Percentiles rank a stretch among this genome's conserved stretches.
These are phyloP conservation scores for Bipolaris gigantea DNA, from an alignment of 2,329 filamentous ascomycete species.

Conservation along the genomic window DNA sequence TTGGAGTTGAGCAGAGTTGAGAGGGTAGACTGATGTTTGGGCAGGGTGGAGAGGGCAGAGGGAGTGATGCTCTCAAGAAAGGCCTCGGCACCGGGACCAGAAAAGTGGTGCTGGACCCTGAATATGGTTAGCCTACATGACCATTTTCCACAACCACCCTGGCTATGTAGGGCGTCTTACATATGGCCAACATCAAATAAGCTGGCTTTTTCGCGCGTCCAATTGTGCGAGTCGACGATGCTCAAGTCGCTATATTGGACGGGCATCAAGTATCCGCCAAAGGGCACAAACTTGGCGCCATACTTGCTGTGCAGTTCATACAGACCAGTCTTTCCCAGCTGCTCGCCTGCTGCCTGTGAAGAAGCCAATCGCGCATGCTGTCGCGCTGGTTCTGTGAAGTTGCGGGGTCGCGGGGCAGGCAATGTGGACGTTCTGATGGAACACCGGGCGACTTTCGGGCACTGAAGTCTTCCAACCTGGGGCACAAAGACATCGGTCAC, in stretches of 20 bases:
- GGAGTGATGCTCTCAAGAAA: slow-evolving; percentile 88
- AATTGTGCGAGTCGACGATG: slow-evolving; percentile 82
- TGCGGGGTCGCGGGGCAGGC: slow-evolving; percentile 32
- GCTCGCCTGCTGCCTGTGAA: slow-evolving; percentile 26
- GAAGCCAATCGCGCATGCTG: slow-evolving; percentile 35
- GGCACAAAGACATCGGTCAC: slow-evolving; percentile 30
- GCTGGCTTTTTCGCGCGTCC: slow-evolving; percentile 84
- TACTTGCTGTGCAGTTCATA: slow-evolving; percentile 76
- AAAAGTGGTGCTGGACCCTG: slow-evolving; percentile 79
- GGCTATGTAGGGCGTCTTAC: slow-evolving; percentile 53
- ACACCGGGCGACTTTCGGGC: slow-evolving; percentile 15
- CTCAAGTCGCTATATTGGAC: slow-evolving; percentile 80
- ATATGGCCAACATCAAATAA: slow-evolving; percentile 97
- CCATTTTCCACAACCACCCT: neutral
- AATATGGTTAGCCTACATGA: slow-evolving; percentile 3
- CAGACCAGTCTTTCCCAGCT: slow-evolving; percentile 66
- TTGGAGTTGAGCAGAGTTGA: slow-evolving; percentile 78
- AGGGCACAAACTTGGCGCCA: slow-evolving; percentile 94
- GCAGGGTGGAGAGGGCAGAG: slow-evolving; percentile 66
- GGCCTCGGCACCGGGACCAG: slow-evolving; percentile 74
- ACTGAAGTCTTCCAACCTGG: slow-evolving; percentile 17
- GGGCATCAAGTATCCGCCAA: slow-evolving; percentile 90
- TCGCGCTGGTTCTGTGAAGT: slow-evolving; percentile 18
- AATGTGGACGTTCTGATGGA: slow-evolving; percentile 18
- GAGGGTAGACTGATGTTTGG: slow-evolving; percentile 72